A percentile compares a stretch with the other conserved stretches of the same genome.
These are phyloP conservation scores for Phytophthora tentaculata DNA, from an alignment of 352 stramenopile genomes.

Conservation along the genomic window DNA sequence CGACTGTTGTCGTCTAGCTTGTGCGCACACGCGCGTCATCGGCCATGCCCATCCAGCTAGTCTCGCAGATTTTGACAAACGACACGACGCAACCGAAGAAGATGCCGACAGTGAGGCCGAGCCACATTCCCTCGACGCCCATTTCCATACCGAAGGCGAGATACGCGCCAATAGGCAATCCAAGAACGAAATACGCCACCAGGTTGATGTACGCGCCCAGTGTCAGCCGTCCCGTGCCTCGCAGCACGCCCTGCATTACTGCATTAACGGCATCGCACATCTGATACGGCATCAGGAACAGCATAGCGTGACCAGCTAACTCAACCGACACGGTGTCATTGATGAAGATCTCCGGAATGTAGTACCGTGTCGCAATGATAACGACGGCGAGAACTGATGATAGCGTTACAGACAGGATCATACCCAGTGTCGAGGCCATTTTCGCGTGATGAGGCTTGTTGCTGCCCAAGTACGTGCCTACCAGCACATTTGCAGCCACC, in stretches of 20 bases:
- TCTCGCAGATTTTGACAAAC: constrained; percentile 65
- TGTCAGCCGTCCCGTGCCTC: constrained; percentile 62
- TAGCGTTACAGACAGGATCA: constrained; percentile 58
- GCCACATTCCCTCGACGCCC: constrained; percentile 79
- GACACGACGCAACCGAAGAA: constrained; percentile 61
- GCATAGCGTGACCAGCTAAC: constrained; percentile 51
- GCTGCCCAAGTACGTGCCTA: constrained; percentile 81
- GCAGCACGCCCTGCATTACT: constrained; percentile 80
- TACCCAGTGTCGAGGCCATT: constrained; percentile 70
- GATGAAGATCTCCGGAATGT: constrained; percentile 73
- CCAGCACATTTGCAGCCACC: constrained; percentile 81
- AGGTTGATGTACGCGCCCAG: constrained; percentile 69
- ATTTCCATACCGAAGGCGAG: constrained; percentile 64
- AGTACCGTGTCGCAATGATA: constrained; percentile 51
- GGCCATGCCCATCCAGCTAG: constrained; percentile 64
- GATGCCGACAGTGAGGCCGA: constrained; percentile 67
- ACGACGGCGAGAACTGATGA: constrained; percentile 48
- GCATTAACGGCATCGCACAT: constrained; percentile 74
- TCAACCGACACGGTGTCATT: constrained; percentile 64
- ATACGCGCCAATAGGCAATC: constrained; percentile 63
- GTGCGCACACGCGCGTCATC: constrained; percentile 59
- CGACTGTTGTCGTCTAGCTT: constrained; percentile 31
- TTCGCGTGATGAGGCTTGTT: constrained; percentile 88
- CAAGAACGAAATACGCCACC: constrained; percentile 76
- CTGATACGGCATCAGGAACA: constrained; percentile 74